A percentile compares a stretch with the other conserved stretches of the same genome.
Evolutionary conservation across 2,329 filamentous ascomycete genomes (phyloP).

Genomic region (Diaporthe eres): DNA sequence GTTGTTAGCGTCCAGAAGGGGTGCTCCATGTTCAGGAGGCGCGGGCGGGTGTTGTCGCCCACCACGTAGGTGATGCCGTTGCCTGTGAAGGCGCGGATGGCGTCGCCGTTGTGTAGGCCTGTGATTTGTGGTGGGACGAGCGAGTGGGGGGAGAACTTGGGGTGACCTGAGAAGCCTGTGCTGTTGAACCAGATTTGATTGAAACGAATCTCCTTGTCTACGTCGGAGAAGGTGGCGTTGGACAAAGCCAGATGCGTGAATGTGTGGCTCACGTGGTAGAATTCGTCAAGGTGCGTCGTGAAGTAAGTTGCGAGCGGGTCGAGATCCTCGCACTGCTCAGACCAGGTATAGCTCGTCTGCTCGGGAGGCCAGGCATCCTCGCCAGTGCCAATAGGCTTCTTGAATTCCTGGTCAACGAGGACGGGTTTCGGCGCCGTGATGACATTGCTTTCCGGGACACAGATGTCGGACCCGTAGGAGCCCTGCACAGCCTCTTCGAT

Average conservation of each 20-base stretch:
- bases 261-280: slow-evolving; percentile 16
- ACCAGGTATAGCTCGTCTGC: slow-evolving; percentile 8
- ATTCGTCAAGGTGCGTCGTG: slow-evolving; percentile 8
- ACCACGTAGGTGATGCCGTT: slow-evolving; percentile 16
- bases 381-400: not conserved
- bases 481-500: slow-evolving; percentile 6
- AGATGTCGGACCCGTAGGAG: slow-evolving; percentile 4
- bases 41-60: slow-evolving; percentile 13
- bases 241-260: slow-evolving; percentile 17
- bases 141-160: slow-evolving; percentile 10
- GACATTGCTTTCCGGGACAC: not conserved
- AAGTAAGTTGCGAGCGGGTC: slow-evolving; percentile 14
- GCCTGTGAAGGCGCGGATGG: slow-evolving; percentile 5
- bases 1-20: slow-evolving; percentile 8
- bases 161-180: slow-evolving; percentile 10
- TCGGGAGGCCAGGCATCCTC: slow-evolving; percentile 17
- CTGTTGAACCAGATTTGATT: slow-evolving; percentile 18
- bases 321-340: slow-evolving; percentile 12
- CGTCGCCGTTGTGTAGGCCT: slow-evolving; percentile 23
- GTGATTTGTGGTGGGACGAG: slow-evolving; percentile 8
- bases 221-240: slow-evolving; percentile 8
- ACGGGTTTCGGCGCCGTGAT: slow-evolving; percentile 1
- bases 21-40: slow-evolving; percentile 2
- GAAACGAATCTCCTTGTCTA: slow-evolving; percentile 17
- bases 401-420: slow-evolving; percentile 11